These are phyloP conservation scores for Pseudogymnoascus sp. DNA, from an alignment of 2,329 filamentous ascomycete genomes.

Conservation along the genomic window DNA sequence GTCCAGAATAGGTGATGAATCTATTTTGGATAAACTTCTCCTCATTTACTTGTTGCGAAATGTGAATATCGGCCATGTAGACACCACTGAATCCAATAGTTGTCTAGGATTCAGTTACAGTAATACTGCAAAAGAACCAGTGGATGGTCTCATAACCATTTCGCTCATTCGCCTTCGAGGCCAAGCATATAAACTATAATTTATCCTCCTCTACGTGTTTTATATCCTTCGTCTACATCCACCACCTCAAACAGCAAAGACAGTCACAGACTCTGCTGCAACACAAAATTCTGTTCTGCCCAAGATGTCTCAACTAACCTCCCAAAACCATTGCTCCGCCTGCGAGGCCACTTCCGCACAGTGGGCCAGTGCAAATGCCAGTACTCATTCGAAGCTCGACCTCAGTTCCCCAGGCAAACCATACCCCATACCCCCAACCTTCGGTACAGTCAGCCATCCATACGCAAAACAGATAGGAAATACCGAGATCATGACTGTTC, in stretches of 20 bases:
- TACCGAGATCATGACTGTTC: neutral
- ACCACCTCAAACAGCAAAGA: neutral
- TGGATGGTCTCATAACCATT: neutral
- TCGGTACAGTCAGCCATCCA: neutral
- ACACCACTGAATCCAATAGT: neutral
- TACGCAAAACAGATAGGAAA: neutral
- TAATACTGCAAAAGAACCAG: neutral
- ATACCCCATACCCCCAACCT: neutral
- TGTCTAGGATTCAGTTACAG: neutral
- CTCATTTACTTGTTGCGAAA: neutral
- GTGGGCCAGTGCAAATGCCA: neutral
- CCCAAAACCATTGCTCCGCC: neutral
- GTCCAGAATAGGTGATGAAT: neutral
- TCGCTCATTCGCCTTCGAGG: neutral
- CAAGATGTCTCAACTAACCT: neutral
- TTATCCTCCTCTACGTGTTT: neutral
- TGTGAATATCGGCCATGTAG: neutral
- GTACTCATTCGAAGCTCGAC: neutral
- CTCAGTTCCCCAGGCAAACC: neutral
- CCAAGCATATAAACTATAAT: neutral
- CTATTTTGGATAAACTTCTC: neutral
- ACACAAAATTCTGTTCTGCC: rapidly evolving
- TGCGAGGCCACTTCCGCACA: neutral
- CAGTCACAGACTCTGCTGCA: neutral
- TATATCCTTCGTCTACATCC: neutral